Base-by-base conservation (phyloP, 805 yeast species). In the Kregervanrija fluxuum region DNA sequence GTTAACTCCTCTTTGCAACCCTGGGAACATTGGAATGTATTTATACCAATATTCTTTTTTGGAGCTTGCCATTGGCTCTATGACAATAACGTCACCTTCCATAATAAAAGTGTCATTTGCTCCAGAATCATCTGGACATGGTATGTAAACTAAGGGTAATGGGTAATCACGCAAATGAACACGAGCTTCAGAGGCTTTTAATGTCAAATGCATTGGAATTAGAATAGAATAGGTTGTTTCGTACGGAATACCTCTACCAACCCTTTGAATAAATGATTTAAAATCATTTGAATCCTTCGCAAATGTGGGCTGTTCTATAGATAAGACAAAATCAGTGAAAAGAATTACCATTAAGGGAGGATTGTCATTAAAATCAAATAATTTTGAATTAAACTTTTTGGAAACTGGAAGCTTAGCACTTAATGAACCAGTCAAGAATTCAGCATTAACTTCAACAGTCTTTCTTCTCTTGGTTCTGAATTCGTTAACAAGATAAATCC, bases 101-200 rank as follows among this genome's bases (percentile, higher is more conserved):
- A 64, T 39, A 8, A 53, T 48, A 30, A 54, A 39, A 9, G 51
- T 45, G 5, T 37, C 43, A 22, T 53, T 40, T 8, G 48, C 17
- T n/a, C 13, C 12, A 6, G 14, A 8, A 10, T 45, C 9, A 17
- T 42, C 40, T 4, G 55, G 47, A 12, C 43, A 44, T 2, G 96
- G 96, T 49, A 90, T 76, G 50, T 80, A 79, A 8, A 86, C 60
- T 41, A 90, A 64, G 0, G 98, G 97, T 12, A 91, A 56, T 0
- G 97, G 97, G 56, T 84, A 88, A 56, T 90, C 98, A 44, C 93
- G 68, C 48, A 90, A 53, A 57, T 85, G 91, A 54, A 80, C 71
- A 47, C 93, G 66, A 11, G 81, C 58, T 54, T 87, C 95, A 3
- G 67, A 64, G 34, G 85, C 67, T 12, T 65, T 69, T 41, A 85